Evolutionary conservation across 164 flowering plant species (phyloP), one percentile per base, ranked within the genome.

Genomic region (Magnolia kwangsiensis): DNA sequence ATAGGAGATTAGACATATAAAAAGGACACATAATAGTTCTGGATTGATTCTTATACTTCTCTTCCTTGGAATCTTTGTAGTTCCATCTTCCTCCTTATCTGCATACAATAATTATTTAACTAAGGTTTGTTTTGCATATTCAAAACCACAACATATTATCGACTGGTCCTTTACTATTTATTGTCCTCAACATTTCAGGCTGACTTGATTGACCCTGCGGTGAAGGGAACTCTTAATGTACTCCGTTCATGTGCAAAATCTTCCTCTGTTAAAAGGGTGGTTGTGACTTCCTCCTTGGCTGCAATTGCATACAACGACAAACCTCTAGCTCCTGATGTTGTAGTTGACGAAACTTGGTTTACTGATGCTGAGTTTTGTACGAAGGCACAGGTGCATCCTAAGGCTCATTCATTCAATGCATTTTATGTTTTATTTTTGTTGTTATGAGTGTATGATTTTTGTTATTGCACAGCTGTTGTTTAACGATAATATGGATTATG

Each of bases 271-370:
- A 87, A 83, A 80, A 83, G 89, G 75, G 89, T 90, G 61, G 85
- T 90, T 58, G 23, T 87, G 71, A 90, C 91, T 64, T 90, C 93
- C 23, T 90, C 93, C 20, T 59, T 85, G 66, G 90, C 89, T 74
- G 86, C 93, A 29, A 89, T 86, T 63, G 24, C 71, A 8, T 81
- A 19, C 81, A 85, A 78, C 81, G 76, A 80, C 9, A 81, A 68
- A 74, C 80, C 88, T 72, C 80, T 72, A 10, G 77, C 82, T 16
- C 85, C 89, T 70, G 89, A 87, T 37, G 87, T 84, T 29, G 85
- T 85, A 2, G 85, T 90, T 67, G 93, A 90, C 69, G 93, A 90
- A 79, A 87, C 84, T 74, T 90, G 91, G 91, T 90, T 80, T 80
- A 82, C 90, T 49, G 81, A 78, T 77, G 84, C 87, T 19, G 89